Conservation (phyloP, 306 rosid species). For the Pterocarpus santalinus region DNA sequence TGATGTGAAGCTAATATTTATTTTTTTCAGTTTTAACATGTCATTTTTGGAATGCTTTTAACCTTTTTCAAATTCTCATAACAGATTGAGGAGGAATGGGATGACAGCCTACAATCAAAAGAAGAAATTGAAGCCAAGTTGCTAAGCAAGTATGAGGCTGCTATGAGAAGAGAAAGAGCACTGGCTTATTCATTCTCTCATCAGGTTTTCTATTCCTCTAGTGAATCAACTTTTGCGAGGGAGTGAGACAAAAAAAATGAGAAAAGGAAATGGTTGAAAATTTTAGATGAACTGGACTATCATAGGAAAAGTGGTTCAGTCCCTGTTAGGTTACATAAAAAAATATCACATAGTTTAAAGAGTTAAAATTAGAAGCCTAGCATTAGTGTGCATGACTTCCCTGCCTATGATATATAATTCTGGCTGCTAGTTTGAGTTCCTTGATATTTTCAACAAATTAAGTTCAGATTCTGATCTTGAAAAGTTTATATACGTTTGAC, state of each 20-base stretch:
- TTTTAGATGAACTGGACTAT: constrained; percentile 23
- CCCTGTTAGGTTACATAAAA: constrained; percentile 5
- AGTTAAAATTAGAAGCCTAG: constrained; percentile 25
- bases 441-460: constrained; percentile 27
- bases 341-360: constrained; percentile 12
- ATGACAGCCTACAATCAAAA: constrained; percentile 92
- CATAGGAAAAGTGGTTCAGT: background rate
- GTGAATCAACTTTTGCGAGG: background rate
- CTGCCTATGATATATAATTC: background rate
- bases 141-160: constrained; percentile 86
- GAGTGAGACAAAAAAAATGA: background rate
- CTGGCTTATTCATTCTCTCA: constrained; percentile 96
- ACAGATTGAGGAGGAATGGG: constrained; percentile 99
- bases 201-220: constrained; percentile 71
- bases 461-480: constrained; percentile 32
- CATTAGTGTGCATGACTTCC: background rate
- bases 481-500: constrained; percentile 29
- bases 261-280: background rate
- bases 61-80: constrained; percentile 40
- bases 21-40: constrained; percentile 32
- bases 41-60: constrained; percentile 35
- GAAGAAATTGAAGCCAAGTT: constrained; percentile 93
- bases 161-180: constrained; percentile 95
- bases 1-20: background rate
- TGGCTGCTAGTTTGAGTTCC: constrained; percentile 28